Conservation (phyloP, 495 filamentous ascomycete genomes). For the Penicillium robsamsonii region DNA sequence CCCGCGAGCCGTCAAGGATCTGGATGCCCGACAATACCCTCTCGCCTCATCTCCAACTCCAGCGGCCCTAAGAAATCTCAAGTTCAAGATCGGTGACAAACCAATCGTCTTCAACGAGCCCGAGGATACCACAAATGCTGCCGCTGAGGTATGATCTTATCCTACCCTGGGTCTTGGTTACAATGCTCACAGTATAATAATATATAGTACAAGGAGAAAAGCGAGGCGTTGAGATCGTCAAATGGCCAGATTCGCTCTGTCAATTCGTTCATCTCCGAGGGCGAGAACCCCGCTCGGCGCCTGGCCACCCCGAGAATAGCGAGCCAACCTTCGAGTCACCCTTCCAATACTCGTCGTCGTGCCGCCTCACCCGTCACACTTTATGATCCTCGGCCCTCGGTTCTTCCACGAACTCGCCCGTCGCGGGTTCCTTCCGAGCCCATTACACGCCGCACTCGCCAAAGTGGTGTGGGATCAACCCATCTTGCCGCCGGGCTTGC, state of each 20-base stretch:
- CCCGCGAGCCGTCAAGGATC: constrained; percentile 66
- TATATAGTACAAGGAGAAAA: constrained; percentile 49
- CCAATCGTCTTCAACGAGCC: constrained; percentile 67
- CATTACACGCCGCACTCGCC: constrained; percentile 33
- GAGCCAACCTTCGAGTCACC: constrained; percentile 27
- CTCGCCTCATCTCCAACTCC: constrained; percentile 81
- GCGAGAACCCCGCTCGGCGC: constrained; percentile 27
- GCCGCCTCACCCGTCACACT: constrained; percentile 59
- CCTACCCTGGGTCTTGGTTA: background rate
- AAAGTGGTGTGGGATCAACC: constrained; percentile 26
- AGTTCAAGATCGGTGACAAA: constrained; percentile 66
- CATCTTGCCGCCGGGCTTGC: constrained; percentile 40
- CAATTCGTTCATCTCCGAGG: constrained; percentile 39
- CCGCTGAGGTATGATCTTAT: constrained; percentile 56
- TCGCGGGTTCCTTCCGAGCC: constrained; percentile 37
- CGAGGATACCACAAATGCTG: constrained; percentile 52
- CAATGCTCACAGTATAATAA: constrained; percentile 19
- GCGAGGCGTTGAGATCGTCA: constrained; percentile 49
- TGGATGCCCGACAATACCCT: constrained; percentile 88
- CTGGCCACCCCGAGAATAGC: constrained; percentile 26
- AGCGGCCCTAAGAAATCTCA: constrained; percentile 65
- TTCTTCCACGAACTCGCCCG: constrained; percentile 30
- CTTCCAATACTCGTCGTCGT: constrained; percentile 41
- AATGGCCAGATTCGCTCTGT: constrained; percentile 56
- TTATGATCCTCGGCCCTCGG: constrained; percentile 52